A percentile compares a stretch with the other conserved stretches of the same genome.
Evolutionary conservation across 2,329 filamentous ascomycete genomes (phyloP).

Genomic region (Aspergillus quadricinctus): DNA sequence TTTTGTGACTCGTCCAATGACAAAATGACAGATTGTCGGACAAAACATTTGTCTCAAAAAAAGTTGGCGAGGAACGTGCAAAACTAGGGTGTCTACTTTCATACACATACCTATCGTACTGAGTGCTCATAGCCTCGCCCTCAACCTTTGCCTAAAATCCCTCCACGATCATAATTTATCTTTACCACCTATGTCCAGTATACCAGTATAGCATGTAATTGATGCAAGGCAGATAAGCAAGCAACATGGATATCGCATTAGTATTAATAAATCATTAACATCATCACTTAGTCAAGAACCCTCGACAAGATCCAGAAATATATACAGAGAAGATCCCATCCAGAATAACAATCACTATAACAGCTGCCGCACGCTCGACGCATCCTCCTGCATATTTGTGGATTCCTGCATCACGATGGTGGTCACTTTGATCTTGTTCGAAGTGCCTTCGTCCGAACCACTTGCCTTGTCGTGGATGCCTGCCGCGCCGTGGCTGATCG

Average conservation of each 20-base stretch:
- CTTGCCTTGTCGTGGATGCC: background rate
- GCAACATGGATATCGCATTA: background rate
- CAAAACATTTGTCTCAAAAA: too few species aligned
- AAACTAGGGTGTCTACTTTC: too few species aligned
- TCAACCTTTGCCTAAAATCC: too few species aligned
- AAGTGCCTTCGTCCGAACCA: background rate
- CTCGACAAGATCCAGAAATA: background rate
- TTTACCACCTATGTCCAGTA: too few species aligned
- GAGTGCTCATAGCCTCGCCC: too few species aligned
- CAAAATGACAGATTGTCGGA: too few species aligned
- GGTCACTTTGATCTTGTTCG: constrained; percentile 26
- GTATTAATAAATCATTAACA: background rate
- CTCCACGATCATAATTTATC: too few species aligned
- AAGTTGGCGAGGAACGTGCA: too few species aligned
- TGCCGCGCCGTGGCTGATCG: background rate
- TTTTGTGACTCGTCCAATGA: too few species aligned
- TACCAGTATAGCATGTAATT: background rate
- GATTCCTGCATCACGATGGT: constrained; percentile 23
- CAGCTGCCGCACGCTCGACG: background rate
- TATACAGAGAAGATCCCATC: background rate
- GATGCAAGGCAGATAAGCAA: background rate
- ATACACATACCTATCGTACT: too few species aligned
- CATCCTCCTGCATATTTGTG: background rate
- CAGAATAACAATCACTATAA: background rate
- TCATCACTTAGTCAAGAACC: background rate